These are phyloP conservation scores for Nicotiana rustica DNA, from an alignment of 305 asterid genomes.

Conservation along the genomic window DNA sequence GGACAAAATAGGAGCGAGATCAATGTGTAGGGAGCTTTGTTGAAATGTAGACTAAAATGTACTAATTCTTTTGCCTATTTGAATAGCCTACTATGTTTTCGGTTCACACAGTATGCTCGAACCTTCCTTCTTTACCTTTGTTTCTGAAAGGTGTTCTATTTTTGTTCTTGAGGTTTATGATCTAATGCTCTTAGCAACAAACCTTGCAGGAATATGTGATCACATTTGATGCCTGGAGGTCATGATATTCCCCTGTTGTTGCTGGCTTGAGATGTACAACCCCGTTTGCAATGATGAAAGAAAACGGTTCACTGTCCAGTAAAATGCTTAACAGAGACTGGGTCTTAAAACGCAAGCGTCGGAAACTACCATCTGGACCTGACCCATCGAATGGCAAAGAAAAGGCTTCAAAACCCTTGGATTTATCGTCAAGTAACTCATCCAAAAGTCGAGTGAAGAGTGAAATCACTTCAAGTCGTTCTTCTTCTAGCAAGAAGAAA, in stretches of 20 bases:
- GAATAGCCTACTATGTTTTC: constrained; percentile 27
- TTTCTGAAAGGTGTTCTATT: background rate
- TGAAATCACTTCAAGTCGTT: constrained; percentile 50
- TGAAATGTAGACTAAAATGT: background rate
- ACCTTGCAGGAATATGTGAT: constrained; percentile 26
- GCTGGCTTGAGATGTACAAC: constrained; percentile 34
- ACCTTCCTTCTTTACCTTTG: constrained; percentile 23
- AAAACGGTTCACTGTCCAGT: constrained; percentile 59
- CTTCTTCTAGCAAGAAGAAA: constrained; percentile 66
- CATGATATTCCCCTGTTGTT: constrained; percentile 3
- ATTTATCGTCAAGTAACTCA: constrained; percentile 51
- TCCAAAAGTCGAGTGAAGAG: constrained; percentile 50
- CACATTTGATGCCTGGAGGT: constrained; percentile 12
- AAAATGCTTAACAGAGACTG: constrained; percentile 71
- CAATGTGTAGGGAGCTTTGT: background rate
- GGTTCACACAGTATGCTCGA: constrained; percentile 27
- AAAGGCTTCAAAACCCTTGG: constrained; percentile 52
- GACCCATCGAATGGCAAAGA: constrained; percentile 57
- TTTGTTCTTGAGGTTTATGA: constrained; percentile 17
- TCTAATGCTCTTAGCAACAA: constrained; percentile 7
- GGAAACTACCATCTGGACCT: constrained; percentile 67
- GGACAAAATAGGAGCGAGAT: constrained; percentile 10
- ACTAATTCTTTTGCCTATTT: constrained; percentile 21
- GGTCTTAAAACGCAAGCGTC: constrained; percentile 83
- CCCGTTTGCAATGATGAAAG: constrained; percentile 56